Evolutionary conservation across 2,329 filamentous ascomycete species (phyloP), one percentile per base, ranked within the genome.

Genomic region (Neonectria punicea): DNA sequence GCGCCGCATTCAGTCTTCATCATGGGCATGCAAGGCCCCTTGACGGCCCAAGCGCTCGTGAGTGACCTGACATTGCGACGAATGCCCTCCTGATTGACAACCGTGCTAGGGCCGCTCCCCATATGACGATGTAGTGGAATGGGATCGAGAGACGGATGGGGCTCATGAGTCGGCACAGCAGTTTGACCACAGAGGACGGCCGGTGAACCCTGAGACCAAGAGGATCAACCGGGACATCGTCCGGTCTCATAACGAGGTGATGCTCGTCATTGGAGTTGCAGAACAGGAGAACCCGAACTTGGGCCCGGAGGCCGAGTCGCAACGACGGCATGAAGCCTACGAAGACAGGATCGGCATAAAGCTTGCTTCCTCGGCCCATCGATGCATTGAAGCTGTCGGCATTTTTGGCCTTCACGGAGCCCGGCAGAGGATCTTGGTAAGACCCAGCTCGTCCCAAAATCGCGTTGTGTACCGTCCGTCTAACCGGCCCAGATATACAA

Each of bases 261-360:
- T 89, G 87, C 81, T 84, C 18, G 86, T 88, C 10, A 89, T 89
- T 43, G 87, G 87, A 5, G 87, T 89, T 5, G 87, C 87, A 9
- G 87, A 89, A 70, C 85, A 86, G 14, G 87, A 89, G 58, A 84
- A 82, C 55, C 77, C 77, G 8, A 71, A 72, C 4, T 73, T 77
- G 22, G 79, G 80, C 4, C 77, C 79, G 5, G 80, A 83, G 56
- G 74, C 77, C 7, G 81, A 84, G 44, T 75, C 78, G 2, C 77
- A 81, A n/a, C 76, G 77, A 14, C 78, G 80, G 11, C 84, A 87
- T 66, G 76, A 81, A 34, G 75, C 77, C 9, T 84, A 85, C 54
- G 86, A 89, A 64, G 81, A 84, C 28, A 70, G 74, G 7, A 76
- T 85, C 2, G 87, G 85, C 9, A 76, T 75, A 2, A 77, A 79